A percentile compares a stretch with the other conserved stretches of the same genome.
Conservation (phyloP, 805 yeast species). For the Kazachstania africana region DNA sequence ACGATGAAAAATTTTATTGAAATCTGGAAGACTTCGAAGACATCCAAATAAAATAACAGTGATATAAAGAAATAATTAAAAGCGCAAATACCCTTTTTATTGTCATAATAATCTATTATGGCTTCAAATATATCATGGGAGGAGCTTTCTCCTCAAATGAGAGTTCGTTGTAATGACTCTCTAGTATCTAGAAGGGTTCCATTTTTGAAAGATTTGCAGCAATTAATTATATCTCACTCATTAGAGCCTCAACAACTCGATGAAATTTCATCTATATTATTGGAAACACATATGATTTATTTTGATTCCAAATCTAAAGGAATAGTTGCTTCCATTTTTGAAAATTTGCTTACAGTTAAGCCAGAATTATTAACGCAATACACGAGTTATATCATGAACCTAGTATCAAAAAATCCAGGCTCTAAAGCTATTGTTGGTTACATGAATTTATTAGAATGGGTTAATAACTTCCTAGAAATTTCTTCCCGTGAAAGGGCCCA, state of each 20-base stretch:
- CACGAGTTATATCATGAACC: conserved; percentile 29
- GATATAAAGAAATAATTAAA: too few relatives aligned
- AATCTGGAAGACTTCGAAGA: too few relatives aligned
- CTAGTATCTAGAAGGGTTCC: conserved; percentile 17
- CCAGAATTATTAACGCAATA: conserved; percentile 28
- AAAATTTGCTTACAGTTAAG: conserved; percentile 25
- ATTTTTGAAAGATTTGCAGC: conserved; percentile 15
- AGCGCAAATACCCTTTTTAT: too few relatives aligned
- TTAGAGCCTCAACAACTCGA: conserved; percentile 17
- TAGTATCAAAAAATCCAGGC: conserved; percentile 22
- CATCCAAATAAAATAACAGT: too few relatives aligned
- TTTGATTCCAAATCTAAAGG: conserved; percentile 39
- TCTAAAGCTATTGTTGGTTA: conserved; percentile 47
- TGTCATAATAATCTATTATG: too few relatives aligned
- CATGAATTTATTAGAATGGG: conserved; percentile 49
- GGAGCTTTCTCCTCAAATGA: conserved; percentile 13
- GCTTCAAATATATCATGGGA: conserved; percentile 12
- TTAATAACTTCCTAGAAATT: conserved; percentile 27
- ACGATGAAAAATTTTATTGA: too few relatives aligned
- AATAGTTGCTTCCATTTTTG: conserved; percentile 31
- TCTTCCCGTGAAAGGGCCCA: conserved; percentile 10
- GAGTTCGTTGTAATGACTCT: conserved; percentile 14
- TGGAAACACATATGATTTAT: conserved; percentile 39
- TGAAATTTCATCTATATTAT: conserved; percentile 26
- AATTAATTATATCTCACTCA: conserved; percentile 10